Evolutionary conservation across 2,329 filamentous ascomycete species (phyloP), one percentile per base, ranked within the genome.

Genomic region (Fusarium ambrosium): DNA sequence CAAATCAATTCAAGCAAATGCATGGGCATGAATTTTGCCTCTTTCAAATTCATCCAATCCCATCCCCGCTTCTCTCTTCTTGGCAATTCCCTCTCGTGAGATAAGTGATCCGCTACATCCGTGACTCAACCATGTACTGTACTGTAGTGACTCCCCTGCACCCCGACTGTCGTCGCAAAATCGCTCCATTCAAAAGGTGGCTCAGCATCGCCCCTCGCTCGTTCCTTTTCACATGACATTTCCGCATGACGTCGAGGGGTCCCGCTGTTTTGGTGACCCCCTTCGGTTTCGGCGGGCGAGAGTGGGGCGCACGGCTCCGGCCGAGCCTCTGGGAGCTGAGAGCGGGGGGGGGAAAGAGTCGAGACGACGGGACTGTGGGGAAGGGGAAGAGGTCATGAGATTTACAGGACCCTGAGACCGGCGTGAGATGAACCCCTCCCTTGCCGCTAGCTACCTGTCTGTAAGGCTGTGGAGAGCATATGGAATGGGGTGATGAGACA

Each of bases 221-320:
- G 51, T 27, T 45, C 43, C 62, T 11, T 71, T 73, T 78, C 76
- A 78, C 76, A 78, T 78, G 76, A 77, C 69, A 77, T 37, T 71
- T 63, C 66, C 76, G 73, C 76, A 77, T 77, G 76, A 74, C 63
- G 66, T 67, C 34, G 22, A 51, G 39, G 61, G 61, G 32, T 41
- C 53, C 68, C 59, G 65, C 68, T 65, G 58, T 48, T 63, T 63
- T 69, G 70, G 53, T 56, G 48, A 56, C 62, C 62, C 62, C 69
- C 24, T 65, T 69, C 60, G 39, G 58, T 63, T 63, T 62, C 67
- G 55, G 39, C 45, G 64, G 65, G 45, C 48, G 63, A 45, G 53
- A 61, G 73, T 77, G 76, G 76, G 69, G 59, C 72, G 24, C 36
- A 56, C 64, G 62, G 68, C 61, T 58, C 64, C 58, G 58, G 60